Evolutionary conservation across 2,329 filamentous ascomycete species (phyloP).

Genomic region (Cladosporium sp.): DNA sequence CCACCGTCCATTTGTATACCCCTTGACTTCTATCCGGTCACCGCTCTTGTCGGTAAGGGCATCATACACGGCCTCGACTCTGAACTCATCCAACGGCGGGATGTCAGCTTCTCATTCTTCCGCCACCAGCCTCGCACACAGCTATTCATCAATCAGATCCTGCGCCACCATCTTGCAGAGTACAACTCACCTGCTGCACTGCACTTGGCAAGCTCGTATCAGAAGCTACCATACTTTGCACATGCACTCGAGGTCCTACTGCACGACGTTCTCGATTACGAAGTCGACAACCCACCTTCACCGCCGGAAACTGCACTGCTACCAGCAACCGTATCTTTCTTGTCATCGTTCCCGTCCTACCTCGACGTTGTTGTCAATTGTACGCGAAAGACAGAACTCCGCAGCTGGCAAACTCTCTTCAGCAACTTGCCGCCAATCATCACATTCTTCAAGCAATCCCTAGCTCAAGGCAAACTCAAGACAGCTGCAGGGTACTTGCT

Average conservation of each 20-base stretch:
- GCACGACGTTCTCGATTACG: constrained; percentile 89
- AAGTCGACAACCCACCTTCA: constrained; percentile 65
- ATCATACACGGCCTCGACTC: constrained; percentile 88
- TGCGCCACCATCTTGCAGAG: constrained; percentile 72
- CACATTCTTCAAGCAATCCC: constrained; percentile 87
- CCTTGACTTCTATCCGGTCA: constrained; percentile 94
- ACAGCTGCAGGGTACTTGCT: constrained; percentile 96
- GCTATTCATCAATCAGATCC: constrained; percentile 82
- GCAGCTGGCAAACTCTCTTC: constrained; percentile 93
- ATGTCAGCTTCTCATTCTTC: constrained; percentile 86
- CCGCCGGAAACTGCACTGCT: constrained; percentile 46
- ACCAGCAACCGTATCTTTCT: constrained; percentile 50
- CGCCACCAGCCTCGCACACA: constrained; percentile 89
- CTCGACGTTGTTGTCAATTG: constrained; percentile 95
- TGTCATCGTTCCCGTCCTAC: constrained; percentile 65
- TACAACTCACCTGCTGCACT: constrained; percentile 78
- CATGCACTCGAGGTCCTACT: constrained; percentile 89
- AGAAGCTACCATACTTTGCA: constrained; percentile 82
- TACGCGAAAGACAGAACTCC: constrained; percentile 91
- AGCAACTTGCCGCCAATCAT: constrained; percentile 84
- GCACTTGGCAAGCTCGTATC: constrained; percentile 77
- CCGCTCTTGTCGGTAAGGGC: constrained; percentile 80
- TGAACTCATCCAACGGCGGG: constrained; percentile 86
- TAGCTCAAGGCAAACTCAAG: constrained; percentile 80
- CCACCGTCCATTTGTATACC: constrained; percentile 71